Base-by-base conservation (phyloP, 768 basidiomycete genomes). In the Rhodotorula babjevae region DNA sequence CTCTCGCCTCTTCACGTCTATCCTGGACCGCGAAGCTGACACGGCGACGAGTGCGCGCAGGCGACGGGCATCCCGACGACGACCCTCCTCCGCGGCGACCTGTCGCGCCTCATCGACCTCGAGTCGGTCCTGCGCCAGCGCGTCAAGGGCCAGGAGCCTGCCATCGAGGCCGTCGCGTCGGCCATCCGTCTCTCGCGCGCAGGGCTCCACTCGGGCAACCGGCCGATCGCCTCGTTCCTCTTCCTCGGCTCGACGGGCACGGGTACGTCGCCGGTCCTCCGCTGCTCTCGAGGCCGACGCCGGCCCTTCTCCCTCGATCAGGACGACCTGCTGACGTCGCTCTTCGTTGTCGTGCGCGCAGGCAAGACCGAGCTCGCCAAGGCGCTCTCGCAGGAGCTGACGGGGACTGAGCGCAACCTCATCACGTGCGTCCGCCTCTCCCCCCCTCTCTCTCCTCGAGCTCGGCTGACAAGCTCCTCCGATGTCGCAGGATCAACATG, bases 161-260 rank as follows among this genome's bases (percentile, higher is more conserved):
- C 92, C 40, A 85, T 97, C 27, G 79, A 84, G 0, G 87, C 92
- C 14, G 87, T 96, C 73, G 89, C 89, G 69, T 90, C 94, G 73
- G 92, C 93, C 25, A 90, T 97, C 25, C 87, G 92, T 21, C 90
- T 96, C 63, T 95, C 93, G n/a, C 87, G 93, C 63, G 91, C 94
- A 3, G 93, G 94, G 0, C 80, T 96, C 29, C 91, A 94, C 78
- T 87, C 90, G 0, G 91, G 91, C 8, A 90, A 90, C 75, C 84
- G 93, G 21, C 94, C 93, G 2, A 88, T 95, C 18, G 92, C 93
- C 4, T 93, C 91, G 2, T 93, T 95, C 86, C 46, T 49, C 64
- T 71, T 52, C 31, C 80, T 80, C 21, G 80, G 81, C 0, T 71
- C 69, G 0, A 83, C 94, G 50, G 92, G 95, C 83, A 81, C 96